These are phyloP conservation scores for Curvularia spicifera DNA, from an alignment of 2,329 filamentous ascomycete species.

Conservation along the genomic window DNA sequence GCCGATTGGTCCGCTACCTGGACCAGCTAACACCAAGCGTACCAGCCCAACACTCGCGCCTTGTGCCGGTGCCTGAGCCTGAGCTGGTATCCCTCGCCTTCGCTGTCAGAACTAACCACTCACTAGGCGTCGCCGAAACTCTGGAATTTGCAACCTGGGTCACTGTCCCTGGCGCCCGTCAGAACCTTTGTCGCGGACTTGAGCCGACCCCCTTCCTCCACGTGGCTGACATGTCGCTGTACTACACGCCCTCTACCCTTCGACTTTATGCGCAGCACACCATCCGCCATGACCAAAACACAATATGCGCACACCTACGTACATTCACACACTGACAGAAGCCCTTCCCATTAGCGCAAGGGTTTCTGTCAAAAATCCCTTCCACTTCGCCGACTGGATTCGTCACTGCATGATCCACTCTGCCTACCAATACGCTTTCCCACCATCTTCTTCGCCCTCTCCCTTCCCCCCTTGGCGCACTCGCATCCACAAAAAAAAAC, in stretches of 20 bases:
- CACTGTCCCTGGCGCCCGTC: not conserved
- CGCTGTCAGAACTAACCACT: too few relatives aligned
- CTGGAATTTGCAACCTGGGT: not conserved
- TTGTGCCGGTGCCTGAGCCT: not conserved
- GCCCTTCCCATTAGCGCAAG: not conserved
- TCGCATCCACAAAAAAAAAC: not conserved
- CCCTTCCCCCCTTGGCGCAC: not conserved
- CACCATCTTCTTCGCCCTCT: conserved; percentile 1
- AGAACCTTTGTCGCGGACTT: not conserved
- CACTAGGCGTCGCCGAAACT: not conserved
- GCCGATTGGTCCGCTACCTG: not conserved
- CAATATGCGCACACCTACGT: too few relatives aligned
- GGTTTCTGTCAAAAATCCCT: not conserved
- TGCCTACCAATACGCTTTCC: not conserved
- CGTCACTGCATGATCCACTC: not conserved
- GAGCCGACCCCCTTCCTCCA: not conserved
- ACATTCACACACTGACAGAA: not conserved
- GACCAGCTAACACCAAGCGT: not conserved
- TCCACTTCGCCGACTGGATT: conserved; percentile 9
- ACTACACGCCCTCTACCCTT: not conserved
- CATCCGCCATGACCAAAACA: too few relatives aligned
- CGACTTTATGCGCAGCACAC: not conserved
- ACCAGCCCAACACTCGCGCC: not conserved
- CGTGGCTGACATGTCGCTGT: not conserved
- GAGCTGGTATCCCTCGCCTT: too few relatives aligned